phyloP scores from a whole-genome alignment of 1,284 basidiomycete species.

The Fereydounia khargensis region DNA sequence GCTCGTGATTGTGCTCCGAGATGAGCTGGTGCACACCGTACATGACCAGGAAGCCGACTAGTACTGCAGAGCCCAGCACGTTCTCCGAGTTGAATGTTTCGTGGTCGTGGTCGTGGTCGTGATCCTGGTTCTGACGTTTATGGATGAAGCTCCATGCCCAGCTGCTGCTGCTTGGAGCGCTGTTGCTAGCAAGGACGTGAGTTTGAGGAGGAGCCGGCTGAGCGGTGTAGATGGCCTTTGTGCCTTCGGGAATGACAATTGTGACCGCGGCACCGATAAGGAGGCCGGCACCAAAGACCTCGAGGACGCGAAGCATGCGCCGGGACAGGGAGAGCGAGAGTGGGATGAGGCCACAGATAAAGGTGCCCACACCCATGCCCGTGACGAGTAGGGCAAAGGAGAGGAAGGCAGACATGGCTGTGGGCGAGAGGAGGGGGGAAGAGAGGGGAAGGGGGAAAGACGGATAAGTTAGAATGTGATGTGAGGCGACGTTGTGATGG shows the following conservation, averaged over 20 bases:
- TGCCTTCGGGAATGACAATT: slow-evolving; percentile 53
- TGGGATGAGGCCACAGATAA: slow-evolving; percentile 42
- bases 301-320: slow-evolving; percentile 39
- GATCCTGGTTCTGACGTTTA: slow-evolving; percentile 6
- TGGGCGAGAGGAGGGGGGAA: too few relatives aligned
- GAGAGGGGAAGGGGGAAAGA: too few relatives aligned
- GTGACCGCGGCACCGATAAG: slow-evolving; percentile 52
- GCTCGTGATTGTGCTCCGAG: slow-evolving; percentile 10
- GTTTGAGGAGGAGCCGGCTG: too few relatives aligned
- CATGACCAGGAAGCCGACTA: too few relatives aligned
- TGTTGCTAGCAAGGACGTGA: too few relatives aligned
- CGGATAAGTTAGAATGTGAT: too few relatives aligned
- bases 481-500: slow-evolving; percentile 3
- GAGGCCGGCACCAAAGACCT: slow-evolving; percentile 51
- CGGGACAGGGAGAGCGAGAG: slow-evolving; percentile 44
- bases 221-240: slow-evolving; percentile 25
- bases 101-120: slow-evolving; percentile 5
- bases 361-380: slow-evolving; percentile 47
- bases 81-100: too few relatives aligned
- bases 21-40: too few relatives aligned
- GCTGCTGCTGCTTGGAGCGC: too few relatives aligned
- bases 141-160: slow-evolving; percentile 30
- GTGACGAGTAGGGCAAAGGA: slow-evolving; percentile 16
- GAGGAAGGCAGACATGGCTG: slow-evolving; percentile 20
- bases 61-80: too few relatives aligned